Percentiles rank a stretch among this genome's conserved stretches.
phyloP scores from a whole-genome alignment of 805 yeast species.

The Myxozyma melibiosi region DNA sequence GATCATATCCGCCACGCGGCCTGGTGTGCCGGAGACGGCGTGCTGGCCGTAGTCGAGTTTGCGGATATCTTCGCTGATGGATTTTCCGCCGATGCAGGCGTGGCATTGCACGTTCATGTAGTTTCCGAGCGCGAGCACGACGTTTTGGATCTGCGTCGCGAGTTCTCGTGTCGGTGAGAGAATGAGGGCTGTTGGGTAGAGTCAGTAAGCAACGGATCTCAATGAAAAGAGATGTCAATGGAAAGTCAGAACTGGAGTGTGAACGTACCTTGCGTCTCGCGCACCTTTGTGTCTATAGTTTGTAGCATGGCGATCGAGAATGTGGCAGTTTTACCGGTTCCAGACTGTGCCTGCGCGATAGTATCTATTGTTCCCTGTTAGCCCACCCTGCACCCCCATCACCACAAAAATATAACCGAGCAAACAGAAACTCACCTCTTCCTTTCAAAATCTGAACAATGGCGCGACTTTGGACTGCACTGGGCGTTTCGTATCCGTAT shows the following conservation, averaged over 20 bases:
- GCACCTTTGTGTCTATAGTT: conserved; percentile 33
- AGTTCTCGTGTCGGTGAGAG: conserved; percentile 97
- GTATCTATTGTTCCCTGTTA: background rate
- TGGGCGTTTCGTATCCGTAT: conserved; percentile 80
- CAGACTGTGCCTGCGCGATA: conserved; percentile 86
- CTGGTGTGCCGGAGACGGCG: conserved; percentile 97
- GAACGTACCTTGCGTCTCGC: conserved; percentile 32
- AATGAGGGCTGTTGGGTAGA: conserved; percentile 78
- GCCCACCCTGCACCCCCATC: background rate
- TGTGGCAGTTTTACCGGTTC: conserved; percentile 91
- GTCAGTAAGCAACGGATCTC: conserved; percentile 49
- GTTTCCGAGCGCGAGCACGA: conserved; percentile 84
- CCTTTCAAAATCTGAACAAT: conserved; percentile 77
- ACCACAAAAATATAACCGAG: background rate
- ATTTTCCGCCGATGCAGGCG: conserved; percentile 97
- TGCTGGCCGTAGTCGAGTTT: conserved; percentile 85
- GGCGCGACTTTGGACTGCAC: conserved; percentile 81
- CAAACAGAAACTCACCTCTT: conserved; percentile 37
- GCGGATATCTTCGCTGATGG: conserved; percentile 82
- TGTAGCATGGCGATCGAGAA: conserved; percentile 61
- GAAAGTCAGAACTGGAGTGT: background rate
- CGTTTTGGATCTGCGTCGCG: conserved; percentile 94
- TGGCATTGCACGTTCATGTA: conserved; percentile 90
- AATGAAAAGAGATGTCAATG: background rate
- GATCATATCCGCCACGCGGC: conserved; percentile 95